Percentiles rank a stretch among this genome's conserved stretches.
These are phyloP conservation scores for Hypomyces perniciosus DNA, from an alignment of 2,329 filamentous ascomycete species.

Conservation along the genomic window DNA sequence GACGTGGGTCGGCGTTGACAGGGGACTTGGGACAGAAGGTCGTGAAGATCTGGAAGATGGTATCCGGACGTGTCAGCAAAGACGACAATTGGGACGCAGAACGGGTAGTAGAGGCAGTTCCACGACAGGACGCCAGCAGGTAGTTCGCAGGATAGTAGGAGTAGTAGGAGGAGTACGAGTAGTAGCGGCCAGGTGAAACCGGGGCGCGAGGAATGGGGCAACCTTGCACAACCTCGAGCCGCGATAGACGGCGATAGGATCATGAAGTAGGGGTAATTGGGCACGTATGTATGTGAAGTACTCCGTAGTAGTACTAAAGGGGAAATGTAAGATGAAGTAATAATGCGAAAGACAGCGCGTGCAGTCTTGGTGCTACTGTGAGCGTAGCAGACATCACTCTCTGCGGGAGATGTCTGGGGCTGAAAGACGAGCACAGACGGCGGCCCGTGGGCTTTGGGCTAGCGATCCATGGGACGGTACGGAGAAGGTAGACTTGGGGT, in stretches of 20 bases:
- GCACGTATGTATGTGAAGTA: background rate
- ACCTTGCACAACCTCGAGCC: slow-evolving; percentile 20
- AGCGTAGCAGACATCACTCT: background rate
- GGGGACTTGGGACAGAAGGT: slow-evolving; percentile 44
- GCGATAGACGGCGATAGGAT: slow-evolving; percentile 6
- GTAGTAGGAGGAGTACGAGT: background rate
- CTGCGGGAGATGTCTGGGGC: background rate
- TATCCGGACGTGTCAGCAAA: slow-evolving; percentile 15
- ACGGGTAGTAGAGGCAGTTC: slow-evolving; percentile 15
- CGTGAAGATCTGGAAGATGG: slow-evolving; percentile 38
- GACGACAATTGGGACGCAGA: background rate
- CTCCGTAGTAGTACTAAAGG: background rate
- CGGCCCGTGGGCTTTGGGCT: slow-evolving; percentile 4
- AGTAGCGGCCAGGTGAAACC: slow-evolving; percentile 16
- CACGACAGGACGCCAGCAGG: slow-evolving; percentile 21
- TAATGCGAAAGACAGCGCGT: slow-evolving; percentile 1
- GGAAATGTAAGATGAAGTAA: slow-evolving; percentile 9
- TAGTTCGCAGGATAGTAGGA: background rate
- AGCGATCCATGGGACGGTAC: slow-evolving; percentile 15
- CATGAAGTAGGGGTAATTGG: slow-evolving; percentile 3
- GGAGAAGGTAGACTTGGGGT: slow-evolving; percentile 8
- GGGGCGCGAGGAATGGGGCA: slow-evolving; percentile 16
- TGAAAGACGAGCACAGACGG: background rate
- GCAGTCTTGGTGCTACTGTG: background rate
- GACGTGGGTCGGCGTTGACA: slow-evolving; percentile 39